Evolutionary conservation across 208 protist species (phyloP).

Genomic region (Trypanosoma mega): DNA sequence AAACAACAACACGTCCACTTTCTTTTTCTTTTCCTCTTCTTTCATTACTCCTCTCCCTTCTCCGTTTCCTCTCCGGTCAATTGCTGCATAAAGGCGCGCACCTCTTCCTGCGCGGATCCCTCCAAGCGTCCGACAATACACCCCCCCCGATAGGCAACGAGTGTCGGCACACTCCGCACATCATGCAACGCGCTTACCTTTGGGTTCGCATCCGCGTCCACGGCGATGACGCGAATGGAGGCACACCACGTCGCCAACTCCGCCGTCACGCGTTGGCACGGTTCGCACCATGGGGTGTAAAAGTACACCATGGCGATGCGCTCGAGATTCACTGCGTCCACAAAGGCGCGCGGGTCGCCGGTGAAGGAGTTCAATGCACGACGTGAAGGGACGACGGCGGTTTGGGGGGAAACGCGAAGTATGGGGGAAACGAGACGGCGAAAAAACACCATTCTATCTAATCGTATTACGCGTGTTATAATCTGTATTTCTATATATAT

Average conservation of each 20-base stretch:
- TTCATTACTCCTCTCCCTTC: neutral
- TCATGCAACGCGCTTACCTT: conserved; percentile 78
- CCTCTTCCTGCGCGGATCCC: conserved; percentile 54
- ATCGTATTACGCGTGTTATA: neutral
- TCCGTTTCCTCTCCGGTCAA: conserved; percentile 1
- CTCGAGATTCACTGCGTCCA: conserved; percentile 31
- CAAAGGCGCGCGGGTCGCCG: conserved; percentile 45
- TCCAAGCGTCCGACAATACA: conserved; percentile 67
- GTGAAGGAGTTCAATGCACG: conserved; percentile 45
- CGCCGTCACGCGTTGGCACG: conserved; percentile 52
- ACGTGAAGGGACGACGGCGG: neutral
- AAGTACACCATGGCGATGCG: conserved; percentile 70
- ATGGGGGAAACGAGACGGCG: neutral
- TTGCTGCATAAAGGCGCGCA: conserved; percentile 42
- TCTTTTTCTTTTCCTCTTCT: neutral
- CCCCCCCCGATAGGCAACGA: conserved; percentile 76
- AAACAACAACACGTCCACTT: neutral
- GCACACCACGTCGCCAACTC: conserved; percentile 34
- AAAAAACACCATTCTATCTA: too few species aligned
- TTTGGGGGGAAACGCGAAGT: neutral
- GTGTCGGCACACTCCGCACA: conserved; percentile 85
- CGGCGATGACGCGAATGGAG: conserved; percentile 39
- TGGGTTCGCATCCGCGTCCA: conserved; percentile 76
- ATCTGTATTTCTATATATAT: neutral
- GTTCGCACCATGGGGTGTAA: conserved; percentile 66